Percentiles rank a stretch among this genome's conserved stretches.
phyloP scores from a whole-genome alignment of 306 rosid genomes.

The Cicer arietinum region DNA sequence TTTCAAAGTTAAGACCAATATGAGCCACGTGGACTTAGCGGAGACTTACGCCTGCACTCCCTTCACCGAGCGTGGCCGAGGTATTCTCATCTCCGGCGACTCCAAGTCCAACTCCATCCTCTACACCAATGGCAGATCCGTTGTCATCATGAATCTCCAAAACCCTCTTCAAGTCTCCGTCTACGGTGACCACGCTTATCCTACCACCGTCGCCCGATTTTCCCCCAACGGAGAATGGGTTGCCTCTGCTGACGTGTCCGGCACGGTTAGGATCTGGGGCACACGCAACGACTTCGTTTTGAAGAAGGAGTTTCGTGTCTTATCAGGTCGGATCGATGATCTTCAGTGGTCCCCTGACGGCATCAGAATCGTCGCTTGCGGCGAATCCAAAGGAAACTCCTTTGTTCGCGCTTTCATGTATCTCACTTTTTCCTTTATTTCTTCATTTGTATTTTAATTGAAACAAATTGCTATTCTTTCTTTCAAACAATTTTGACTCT shows the following conservation, averaged over 20 bases:
- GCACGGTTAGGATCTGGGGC: slow-evolving; percentile 93
- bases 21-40: slow-evolving; percentile 56
- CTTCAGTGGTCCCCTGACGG: slow-evolving; percentile 98
- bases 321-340: slow-evolving; percentile 92
- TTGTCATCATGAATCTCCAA: slow-evolving; percentile 71
- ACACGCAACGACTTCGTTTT: slow-evolving; percentile 76
- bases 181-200: slow-evolving; percentile 89
- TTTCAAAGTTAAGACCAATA: background rate
- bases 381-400: slow-evolving; percentile 93
- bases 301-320: slow-evolving; percentile 90
- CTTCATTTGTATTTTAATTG: background rate
- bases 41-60: slow-evolving; percentile 90
- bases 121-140: slow-evolving; percentile 89
- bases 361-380: slow-evolving; percentile 86
- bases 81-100: slow-evolving; percentile 89
- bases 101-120: slow-evolving; percentile 69
- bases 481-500: background rate
- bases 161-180: slow-evolving; percentile 85
- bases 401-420: slow-evolving; percentile 91
- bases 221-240: slow-evolving; percentile 98
- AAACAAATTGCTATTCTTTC: background rate
- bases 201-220: slow-evolving; percentile 81
- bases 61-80: slow-evolving; percentile 89
- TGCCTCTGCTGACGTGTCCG: slow-evolving; percentile 89
- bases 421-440: background rate